phyloP scores from a whole-genome alignment of 768 basidiomycete species.

The Termitomyces sp. region DNA sequence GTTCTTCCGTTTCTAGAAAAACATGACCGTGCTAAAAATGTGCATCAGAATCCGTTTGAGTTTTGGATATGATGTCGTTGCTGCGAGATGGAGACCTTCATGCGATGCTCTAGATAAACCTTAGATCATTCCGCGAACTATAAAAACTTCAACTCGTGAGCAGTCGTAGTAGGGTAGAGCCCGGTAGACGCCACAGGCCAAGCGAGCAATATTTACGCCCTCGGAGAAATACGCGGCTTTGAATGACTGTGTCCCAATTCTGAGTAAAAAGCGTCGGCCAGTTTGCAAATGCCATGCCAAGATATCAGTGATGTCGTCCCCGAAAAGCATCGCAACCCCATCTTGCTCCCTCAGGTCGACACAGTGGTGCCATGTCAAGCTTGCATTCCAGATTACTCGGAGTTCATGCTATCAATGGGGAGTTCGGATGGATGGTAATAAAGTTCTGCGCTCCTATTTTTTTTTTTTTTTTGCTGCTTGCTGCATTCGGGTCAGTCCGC shows the following conservation, averaged over 20 bases:
- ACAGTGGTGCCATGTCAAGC: neutral
- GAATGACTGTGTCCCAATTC: neutral
- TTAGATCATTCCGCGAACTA: conserved; percentile 11
- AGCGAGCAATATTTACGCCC: neutral
- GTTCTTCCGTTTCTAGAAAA: conserved; percentile 21
- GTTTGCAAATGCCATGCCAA: neutral
- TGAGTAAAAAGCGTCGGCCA: neutral
- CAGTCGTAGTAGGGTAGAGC: neutral
- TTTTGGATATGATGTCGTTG: conserved; percentile 1
- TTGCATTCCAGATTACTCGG: neutral
- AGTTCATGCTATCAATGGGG: neutral
- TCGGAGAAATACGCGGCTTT: neutral
- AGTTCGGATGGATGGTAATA: neutral
- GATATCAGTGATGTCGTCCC: neutral
- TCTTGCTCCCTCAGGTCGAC: neutral
- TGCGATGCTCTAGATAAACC: conserved; percentile 10
- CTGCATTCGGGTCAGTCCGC: conserved; percentile 1
- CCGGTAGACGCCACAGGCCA: neutral
- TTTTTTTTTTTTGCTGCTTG: neutral
- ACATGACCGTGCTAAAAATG: neutral
- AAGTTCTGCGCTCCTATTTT: neutral
- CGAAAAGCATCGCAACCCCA: neutral
- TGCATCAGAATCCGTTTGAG: conserved; percentile 33
- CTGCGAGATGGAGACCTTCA: neutral
- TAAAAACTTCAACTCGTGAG: neutral